Evolutionary conservation across 2,329 filamentous ascomycete genomes (phyloP).

Genomic region (Penicillium palitans): DNA sequence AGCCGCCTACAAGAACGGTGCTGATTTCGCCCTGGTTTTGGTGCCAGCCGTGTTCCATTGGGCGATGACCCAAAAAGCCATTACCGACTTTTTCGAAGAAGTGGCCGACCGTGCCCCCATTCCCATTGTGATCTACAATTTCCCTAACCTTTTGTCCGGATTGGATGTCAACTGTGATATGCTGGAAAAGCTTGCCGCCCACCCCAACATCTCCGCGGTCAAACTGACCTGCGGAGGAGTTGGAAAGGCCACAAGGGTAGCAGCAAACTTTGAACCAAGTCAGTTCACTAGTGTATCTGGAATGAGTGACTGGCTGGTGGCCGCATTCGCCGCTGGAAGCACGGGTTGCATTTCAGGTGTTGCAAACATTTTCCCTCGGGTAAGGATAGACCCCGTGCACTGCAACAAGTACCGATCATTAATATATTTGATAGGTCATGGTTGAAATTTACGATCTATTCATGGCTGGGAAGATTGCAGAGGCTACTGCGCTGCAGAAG

Average conservation of each 20-base stretch:
- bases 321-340: constrained; percentile 59
- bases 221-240: constrained; percentile 43
- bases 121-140: constrained; percentile 52
- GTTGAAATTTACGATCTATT: constrained; percentile 53
- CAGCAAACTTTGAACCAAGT: constrained; percentile 37
- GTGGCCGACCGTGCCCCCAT: constrained; percentile 57
- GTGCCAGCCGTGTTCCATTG: constrained; percentile 71
- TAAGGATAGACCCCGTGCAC: constrained; percentile 11
- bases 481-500: constrained; percentile 53
- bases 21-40: constrained; percentile 71
- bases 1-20: constrained; percentile 66
- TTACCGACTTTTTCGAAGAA: constrained; percentile 63
- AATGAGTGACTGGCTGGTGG: constrained; percentile 52
- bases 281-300: constrained; percentile 44
- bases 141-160: constrained; percentile 46
- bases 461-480: constrained; percentile 47
- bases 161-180: constrained; percentile 48
- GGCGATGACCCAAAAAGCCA: constrained; percentile 61
- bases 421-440: constrained; percentile 33
- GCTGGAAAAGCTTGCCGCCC: constrained; percentile 31
- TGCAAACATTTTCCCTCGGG: constrained; percentile 61
- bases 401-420: constrained; percentile 15
- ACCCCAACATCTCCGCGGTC: constrained; percentile 40
- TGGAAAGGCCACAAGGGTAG: constrained; percentile 46
- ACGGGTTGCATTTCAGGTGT: constrained; percentile 64